phyloP scores from a whole-genome alignment of 2,329 filamentous ascomycete species.

The Fusarium sp. region DNA sequence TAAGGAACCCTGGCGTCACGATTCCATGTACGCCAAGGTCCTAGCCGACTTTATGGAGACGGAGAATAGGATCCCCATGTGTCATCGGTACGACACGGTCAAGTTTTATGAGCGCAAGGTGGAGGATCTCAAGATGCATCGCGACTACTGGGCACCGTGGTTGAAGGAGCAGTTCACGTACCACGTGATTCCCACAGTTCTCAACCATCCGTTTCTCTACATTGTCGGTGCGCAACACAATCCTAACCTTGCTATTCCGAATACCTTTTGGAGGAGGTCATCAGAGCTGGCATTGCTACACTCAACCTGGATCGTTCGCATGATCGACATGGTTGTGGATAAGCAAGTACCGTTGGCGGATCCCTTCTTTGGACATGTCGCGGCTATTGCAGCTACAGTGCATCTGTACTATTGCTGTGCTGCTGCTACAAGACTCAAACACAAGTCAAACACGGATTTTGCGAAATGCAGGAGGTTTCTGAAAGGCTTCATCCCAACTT shows the following conservation, averaged over 20 bases:
- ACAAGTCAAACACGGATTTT: conserved; percentile 64
- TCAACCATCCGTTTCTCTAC: conserved; percentile 66
- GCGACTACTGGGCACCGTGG: conserved; percentile 64
- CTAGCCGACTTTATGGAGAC: conserved; percentile 64
- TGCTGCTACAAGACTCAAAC: conserved; percentile 59
- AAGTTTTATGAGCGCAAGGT: conserved; percentile 63
- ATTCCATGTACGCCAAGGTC: conserved; percentile 63
- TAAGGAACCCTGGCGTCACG: conserved; percentile 63
- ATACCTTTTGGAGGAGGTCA: conserved; percentile 65
- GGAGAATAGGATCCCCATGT: conserved; percentile 61
- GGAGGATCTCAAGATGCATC: conserved; percentile 57
- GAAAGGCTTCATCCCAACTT: conserved; percentile 60
- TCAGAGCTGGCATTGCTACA: conserved; percentile 64
- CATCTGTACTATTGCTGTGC: conserved; percentile 66
- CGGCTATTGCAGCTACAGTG: conserved; percentile 64
- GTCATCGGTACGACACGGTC: conserved; percentile 64
- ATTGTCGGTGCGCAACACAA: conserved; percentile 64
- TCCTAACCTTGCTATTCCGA: conserved; percentile 62
- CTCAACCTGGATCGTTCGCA: conserved; percentile 64
- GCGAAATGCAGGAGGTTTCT: conserved; percentile 62
- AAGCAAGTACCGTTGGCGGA: conserved; percentile 62
- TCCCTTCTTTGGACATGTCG: conserved; percentile 63
- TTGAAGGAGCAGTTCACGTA: conserved; percentile 65
- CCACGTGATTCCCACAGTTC: conserved; percentile 61
- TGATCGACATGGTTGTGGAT: conserved; percentile 66